Percentiles rank a stretch among this genome's conserved stretches.
Evolutionary conservation across 495 filamentous ascomycete species (phyloP).

Genomic region (Endocarpon pusillum): DNA sequence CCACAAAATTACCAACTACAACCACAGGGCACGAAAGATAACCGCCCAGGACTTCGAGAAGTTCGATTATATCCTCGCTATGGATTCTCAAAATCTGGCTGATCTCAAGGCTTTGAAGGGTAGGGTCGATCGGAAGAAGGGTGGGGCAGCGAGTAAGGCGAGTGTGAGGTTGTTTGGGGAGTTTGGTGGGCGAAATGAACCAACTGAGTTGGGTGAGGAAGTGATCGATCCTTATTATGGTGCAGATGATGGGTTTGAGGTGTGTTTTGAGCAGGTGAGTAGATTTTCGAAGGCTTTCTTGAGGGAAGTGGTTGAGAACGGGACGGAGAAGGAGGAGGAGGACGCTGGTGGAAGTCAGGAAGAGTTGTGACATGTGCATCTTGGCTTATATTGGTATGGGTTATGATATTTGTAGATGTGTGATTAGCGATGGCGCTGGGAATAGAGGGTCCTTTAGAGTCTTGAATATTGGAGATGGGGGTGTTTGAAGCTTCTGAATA

Average conservation of each 20-base stretch:
- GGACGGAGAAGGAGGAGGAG: too few relatives aligned
- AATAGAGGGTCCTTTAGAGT: too few relatives aligned
- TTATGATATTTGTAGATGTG: too few relatives aligned
- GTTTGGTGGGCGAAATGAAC: conserved; percentile 29
- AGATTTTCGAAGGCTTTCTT: conserved; percentile 69
- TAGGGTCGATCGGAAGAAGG: conserved; percentile 28
- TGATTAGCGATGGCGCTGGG: too few relatives aligned
- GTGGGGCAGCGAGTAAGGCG: conserved; percentile 16
- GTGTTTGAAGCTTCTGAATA: too few relatives aligned
- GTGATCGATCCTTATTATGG: conserved; percentile 93
- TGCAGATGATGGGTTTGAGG: conserved; percentile 62
- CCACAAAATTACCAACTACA: conserved; percentile 59
- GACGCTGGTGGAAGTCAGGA: too few relatives aligned
- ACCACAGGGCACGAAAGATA: conserved; percentile 63
- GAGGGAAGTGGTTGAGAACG: conserved; percentile 24
- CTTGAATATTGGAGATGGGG: too few relatives aligned
- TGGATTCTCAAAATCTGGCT: conserved; percentile 73
- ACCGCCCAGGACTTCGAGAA: conserved; percentile 50
- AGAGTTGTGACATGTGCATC: too few relatives aligned
- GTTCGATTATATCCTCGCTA: conserved; percentile 88
- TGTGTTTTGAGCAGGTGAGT: conserved; percentile 66
- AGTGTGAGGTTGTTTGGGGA: conserved; percentile 72
- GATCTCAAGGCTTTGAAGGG: conserved; percentile 45
- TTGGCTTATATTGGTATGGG: too few relatives aligned
- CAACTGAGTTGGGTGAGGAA: conserved; percentile 50